Percentiles rank a stretch among this genome's conserved stretches.
Evolutionary conservation across 2,329 filamentous ascomycete species (phyloP).

Genomic region (Diaporthe caulivora): DNA sequence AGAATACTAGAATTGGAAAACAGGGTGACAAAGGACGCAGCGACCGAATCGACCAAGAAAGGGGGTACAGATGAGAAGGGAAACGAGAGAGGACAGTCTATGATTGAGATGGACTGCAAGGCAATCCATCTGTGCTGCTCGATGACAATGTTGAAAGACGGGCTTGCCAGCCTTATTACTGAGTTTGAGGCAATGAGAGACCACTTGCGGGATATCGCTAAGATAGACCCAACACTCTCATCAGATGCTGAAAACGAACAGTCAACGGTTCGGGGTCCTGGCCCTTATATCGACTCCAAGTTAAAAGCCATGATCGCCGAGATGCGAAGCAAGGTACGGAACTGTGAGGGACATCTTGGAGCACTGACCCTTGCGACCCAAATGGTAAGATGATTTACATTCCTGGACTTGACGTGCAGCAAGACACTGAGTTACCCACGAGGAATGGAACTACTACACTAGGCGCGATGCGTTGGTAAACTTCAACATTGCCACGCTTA

Average conservation of each 20-base stretch:
- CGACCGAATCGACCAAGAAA: too few species aligned
- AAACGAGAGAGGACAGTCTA: not conserved
- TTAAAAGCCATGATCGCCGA: slow-evolving; percentile 42
- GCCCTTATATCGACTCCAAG: slow-evolving; percentile 32
- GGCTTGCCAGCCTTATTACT: slow-evolving; percentile 37
- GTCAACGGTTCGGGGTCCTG: not conserved
- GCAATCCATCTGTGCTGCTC: slow-evolving; percentile 40
- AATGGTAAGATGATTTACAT: slow-evolving; percentile 38
- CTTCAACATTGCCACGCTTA: slow-evolving; percentile 40
- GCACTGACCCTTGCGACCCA: slow-evolving; percentile 40
- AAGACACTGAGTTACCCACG: too few species aligned
- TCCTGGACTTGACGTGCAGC: too few species aligned
- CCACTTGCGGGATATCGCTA: slow-evolving; percentile 9
- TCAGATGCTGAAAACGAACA: not conserved
- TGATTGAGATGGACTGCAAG: slow-evolving; percentile 17
- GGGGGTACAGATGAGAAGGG: too few species aligned
- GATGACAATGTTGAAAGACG: slow-evolving; percentile 41
- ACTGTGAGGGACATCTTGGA: slow-evolving; percentile 36
- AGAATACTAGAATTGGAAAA: slow-evolving; percentile 30
- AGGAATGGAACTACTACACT: slow-evolving; percentile 44
- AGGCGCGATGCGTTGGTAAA: slow-evolving; percentile 38
- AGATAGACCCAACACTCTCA: not conserved
- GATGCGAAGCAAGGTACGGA: slow-evolving; percentile 37
- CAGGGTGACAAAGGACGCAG: too few species aligned
- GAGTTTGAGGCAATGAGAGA: slow-evolving; percentile 36